phyloP scores from a whole-genome alignment of 2,329 filamentous ascomycete species.

The Xylaria sp. region DNA sequence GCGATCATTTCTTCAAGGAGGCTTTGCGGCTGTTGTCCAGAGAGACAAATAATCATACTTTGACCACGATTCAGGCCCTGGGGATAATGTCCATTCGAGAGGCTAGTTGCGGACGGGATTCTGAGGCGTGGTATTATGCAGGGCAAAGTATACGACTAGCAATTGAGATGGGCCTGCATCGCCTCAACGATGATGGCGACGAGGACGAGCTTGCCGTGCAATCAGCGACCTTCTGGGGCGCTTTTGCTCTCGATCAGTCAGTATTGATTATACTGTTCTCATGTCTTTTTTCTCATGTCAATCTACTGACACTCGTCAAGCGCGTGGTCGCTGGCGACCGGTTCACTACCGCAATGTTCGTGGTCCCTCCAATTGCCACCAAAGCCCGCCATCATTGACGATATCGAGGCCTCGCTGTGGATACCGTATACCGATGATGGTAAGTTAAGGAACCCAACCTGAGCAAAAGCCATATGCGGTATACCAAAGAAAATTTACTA shows the following conservation, averaged over 20 bases:
- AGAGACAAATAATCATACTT: constrained; percentile 62
- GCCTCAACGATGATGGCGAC: constrained; percentile 54
- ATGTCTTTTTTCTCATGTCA: constrained; percentile 1
- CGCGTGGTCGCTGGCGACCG: constrained; percentile 69
- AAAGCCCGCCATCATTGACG: constrained; percentile 64
- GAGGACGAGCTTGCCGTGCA: constrained; percentile 64
- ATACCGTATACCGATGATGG: constrained; percentile 64
- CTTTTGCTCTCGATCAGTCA: constrained; percentile 68
- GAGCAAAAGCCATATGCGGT: constrained; percentile 4
- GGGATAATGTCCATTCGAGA: constrained; percentile 79
- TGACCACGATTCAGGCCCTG: constrained; percentile 76
- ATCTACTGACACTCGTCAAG: constrained; percentile 45
- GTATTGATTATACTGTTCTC: constrained; percentile 37
- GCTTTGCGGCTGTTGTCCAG: constrained; percentile 64
- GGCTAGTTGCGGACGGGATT: constrained; percentile 74
- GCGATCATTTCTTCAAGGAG: constrained; percentile 77
- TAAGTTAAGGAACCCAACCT: constrained; percentile 42
- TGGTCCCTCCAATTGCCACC: constrained; percentile 61
- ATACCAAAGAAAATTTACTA: neutral
- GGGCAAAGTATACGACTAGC: constrained; percentile 75
- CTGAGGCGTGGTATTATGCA: constrained; percentile 74
- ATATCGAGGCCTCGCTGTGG: constrained; percentile 65
- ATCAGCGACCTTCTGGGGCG: constrained; percentile 66
- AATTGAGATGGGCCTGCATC: constrained; percentile 73
- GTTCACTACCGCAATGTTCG: constrained; percentile 65